A percentile compares a stretch with the other conserved stretches of the same genome.
These are phyloP conservation scores for Penicillium sp. DNA, from an alignment of 2,329 filamentous ascomycete genomes.

Conservation along the genomic window DNA sequence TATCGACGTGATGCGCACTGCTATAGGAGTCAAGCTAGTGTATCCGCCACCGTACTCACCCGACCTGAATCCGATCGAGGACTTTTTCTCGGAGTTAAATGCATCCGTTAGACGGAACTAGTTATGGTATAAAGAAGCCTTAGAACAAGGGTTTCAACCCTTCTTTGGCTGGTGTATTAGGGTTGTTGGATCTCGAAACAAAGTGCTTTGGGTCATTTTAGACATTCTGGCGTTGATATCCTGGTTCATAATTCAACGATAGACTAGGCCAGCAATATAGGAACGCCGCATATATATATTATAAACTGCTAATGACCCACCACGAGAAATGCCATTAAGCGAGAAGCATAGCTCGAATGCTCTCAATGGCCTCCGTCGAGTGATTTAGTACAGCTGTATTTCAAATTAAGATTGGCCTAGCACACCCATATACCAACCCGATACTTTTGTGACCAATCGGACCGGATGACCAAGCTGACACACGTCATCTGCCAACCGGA, in stretches of 20 bases:
- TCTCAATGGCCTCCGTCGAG: no score
- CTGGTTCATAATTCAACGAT: neutral
- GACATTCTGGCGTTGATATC: neutral
- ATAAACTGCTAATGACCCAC: neutral
- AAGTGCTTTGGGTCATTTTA: conserved; percentile 1
- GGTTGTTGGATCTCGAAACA: neutral
- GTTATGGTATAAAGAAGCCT: neutral
- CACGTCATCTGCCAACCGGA: no score
- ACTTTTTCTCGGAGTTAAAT: conserved; percentile 39
- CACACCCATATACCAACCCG: no score
- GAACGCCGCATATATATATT: neutral
- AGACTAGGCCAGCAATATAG: neutral
- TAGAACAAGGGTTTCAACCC: neutral
- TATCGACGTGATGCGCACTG: neutral
- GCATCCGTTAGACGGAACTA: conserved; percentile 26
- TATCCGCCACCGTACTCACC: conserved; percentile 36
- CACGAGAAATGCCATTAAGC: no score
- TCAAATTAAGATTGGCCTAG: no score
- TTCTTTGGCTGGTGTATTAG: neutral
- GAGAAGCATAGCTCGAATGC: no score
- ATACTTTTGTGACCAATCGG: no score
- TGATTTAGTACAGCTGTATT: no score
- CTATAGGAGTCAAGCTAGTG: neutral
- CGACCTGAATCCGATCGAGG: conserved; percentile 38
- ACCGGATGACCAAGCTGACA: no score